phyloP scores from a whole-genome alignment of 2,329 filamentous ascomycete genomes.

The Phialophora tarda region DNA sequence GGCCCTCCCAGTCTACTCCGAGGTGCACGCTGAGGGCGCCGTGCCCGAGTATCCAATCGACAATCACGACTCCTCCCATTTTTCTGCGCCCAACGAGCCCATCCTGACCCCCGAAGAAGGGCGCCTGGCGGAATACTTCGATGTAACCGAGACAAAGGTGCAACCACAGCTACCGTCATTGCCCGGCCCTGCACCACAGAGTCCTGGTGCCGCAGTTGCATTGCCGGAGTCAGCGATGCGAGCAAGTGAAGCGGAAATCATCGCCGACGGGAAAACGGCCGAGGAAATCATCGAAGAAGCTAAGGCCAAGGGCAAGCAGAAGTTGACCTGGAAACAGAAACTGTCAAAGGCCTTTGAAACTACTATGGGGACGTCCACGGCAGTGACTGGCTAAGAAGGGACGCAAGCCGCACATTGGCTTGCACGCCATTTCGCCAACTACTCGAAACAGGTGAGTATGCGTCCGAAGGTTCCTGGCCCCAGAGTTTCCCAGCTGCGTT shows the following conservation, averaged over 20 bases:
- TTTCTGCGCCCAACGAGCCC: background rate
- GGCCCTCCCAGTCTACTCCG: conserved; percentile 34
- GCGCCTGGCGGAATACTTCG: conserved; percentile 12
- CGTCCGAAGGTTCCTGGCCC: background rate
- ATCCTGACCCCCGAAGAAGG: conserved; percentile 5
- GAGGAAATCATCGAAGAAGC: conserved; percentile 33
- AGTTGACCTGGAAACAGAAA: conserved; percentile 30
- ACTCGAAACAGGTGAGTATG: background rate
- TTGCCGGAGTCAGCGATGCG: background rate
- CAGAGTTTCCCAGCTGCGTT: background rate
- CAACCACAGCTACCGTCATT: background rate
- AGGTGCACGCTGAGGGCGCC: conserved; percentile 19
- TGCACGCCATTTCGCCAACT: background rate
- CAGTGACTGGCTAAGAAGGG: background rate
- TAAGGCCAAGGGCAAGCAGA: conserved; percentile 19
- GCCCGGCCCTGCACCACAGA: background rate
- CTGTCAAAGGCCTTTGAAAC: conserved; percentile 23
- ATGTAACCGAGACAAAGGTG: conserved; percentile 6
- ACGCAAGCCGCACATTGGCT: background rate
- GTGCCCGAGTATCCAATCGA: conserved; percentile 29
- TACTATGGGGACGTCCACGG: conserved; percentile 12
- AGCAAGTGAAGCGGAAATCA: conserved; percentile 1
- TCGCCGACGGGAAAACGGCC: conserved; percentile 30
- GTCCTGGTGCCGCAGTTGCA: background rate
- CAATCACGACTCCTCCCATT: conserved; percentile 2